These are phyloP conservation scores for Austroboletus novae-zelandiae DNA, from an alignment of 1,284 basidiomycete species.

Conservation along the genomic window DNA sequence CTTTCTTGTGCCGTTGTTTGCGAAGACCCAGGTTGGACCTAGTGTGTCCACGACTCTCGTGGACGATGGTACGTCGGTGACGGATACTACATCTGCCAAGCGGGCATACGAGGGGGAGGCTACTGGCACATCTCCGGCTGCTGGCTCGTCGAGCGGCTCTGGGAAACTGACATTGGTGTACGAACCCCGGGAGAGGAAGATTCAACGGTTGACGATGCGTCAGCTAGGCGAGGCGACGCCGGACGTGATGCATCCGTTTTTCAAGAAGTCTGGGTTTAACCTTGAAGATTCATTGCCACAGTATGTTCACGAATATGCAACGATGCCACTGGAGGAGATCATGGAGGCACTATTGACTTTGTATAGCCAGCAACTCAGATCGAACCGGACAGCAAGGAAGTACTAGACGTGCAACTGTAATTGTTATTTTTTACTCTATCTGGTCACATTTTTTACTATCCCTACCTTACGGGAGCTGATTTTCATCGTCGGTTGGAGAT, in stretches of 20 bases:
- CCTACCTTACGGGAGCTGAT: neutral
- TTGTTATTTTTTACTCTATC: neutral
- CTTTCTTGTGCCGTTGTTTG: neutral
- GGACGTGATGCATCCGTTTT: constrained; percentile 84
- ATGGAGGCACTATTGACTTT: constrained; percentile 79
- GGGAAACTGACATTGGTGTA: constrained; percentile 45
- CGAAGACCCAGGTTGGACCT: constrained; percentile 9
- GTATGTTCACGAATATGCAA: constrained; percentile 86
- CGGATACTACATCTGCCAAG: constrained; percentile 4
- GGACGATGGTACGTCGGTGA: constrained; percentile 9
- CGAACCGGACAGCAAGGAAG: constrained; percentile 11
- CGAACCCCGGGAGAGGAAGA: constrained; percentile 51
- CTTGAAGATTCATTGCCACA: constrained; percentile 79
- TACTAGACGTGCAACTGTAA: neutral
- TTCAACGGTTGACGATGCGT: constrained; percentile 75
- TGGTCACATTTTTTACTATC: neutral
- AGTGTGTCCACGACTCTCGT: neutral
- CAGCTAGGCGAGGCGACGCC: constrained; percentile 86
- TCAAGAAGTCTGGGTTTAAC: constrained; percentile 79
- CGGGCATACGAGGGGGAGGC: constrained; percentile 17
- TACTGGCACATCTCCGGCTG: neutral
- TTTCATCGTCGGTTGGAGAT: no score
- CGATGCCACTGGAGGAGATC: constrained; percentile 78
- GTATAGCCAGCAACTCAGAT: constrained; percentile 73
- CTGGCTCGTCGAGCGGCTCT: constrained; percentile 1